Evolutionary conservation across 495 filamentous ascomycete species (phyloP).

Genomic region (Thermochaetoides thermophila): DNA sequence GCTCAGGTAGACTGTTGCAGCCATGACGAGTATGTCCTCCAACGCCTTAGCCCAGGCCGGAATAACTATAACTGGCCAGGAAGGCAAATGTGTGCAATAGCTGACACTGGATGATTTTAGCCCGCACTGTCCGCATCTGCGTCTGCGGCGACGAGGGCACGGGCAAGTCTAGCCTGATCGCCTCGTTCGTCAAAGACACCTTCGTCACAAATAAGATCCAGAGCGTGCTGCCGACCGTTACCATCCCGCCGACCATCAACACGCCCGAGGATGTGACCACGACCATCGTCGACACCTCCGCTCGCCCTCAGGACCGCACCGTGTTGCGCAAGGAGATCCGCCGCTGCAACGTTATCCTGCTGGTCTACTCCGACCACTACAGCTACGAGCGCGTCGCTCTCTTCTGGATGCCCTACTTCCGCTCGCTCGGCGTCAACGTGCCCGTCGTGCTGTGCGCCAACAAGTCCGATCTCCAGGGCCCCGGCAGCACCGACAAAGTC

Average conservation of each 20-base stretch:
- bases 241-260: constrained; percentile 73
- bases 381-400: constrained; percentile 95
- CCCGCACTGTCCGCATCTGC: constrained; percentile 65
- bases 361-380: constrained; percentile 96
- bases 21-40: too few relatives aligned
- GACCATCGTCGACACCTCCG: constrained; percentile 91
- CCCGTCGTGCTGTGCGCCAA: constrained; percentile 94
- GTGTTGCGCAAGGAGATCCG: constrained; percentile 85
- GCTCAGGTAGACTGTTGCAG: too few relatives aligned
- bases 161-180: constrained; percentile 58
- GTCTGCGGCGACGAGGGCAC: constrained; percentile 87
- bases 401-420: constrained; percentile 96
- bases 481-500: constrained; percentile 55
- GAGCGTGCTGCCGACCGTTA: constrained; percentile 83
- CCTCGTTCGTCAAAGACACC: constrained; percentile 78
- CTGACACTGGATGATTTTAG: too few relatives aligned
- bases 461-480: constrained; percentile 68
- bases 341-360: constrained; percentile 90
- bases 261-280: constrained; percentile 92
- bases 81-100: too few relatives aligned
- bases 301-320: constrained; percentile 79
- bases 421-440: constrained; percentile 94
- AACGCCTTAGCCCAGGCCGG: background rate
- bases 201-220: constrained; percentile 92
- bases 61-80: too few relatives aligned